phyloP scores from a whole-genome alignment of 495 filamentous ascomycete species.

The Xylaria flabelliformis region DNA sequence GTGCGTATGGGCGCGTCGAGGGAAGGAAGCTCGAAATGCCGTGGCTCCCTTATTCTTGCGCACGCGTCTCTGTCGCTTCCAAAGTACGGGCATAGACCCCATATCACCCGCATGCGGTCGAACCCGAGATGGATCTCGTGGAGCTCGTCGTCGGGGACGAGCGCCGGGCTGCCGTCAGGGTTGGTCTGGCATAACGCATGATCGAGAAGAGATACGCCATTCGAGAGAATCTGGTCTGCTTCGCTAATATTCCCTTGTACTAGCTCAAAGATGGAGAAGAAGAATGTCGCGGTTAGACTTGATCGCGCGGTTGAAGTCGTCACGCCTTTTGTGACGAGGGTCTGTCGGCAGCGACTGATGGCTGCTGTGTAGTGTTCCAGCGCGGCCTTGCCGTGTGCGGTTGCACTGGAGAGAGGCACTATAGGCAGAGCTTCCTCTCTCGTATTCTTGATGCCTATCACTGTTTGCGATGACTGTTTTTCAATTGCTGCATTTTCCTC shows the following conservation, averaged over 20 bases:
- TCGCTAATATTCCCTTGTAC: slow-evolving; percentile 40
- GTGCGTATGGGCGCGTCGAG: slow-evolving; percentile 14
- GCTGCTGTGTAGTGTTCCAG: slow-evolving; percentile 40
- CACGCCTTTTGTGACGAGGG: slow-evolving; percentile 24
- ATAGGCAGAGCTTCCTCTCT: slow-evolving; percentile 5
- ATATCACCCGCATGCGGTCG: slow-evolving; percentile 32
- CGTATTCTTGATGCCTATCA: neutral
- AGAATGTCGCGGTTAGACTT: slow-evolving; percentile 26
- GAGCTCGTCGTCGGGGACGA: slow-evolving; percentile 26
- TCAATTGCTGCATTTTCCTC: neutral
- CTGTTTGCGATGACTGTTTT: neutral
- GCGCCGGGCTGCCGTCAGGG: neutral
- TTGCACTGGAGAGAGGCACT: slow-evolving; percentile 12
- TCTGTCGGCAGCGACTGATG: slow-evolving; percentile 35
- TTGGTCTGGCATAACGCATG: slow-evolving; percentile 20
- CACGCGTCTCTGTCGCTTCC: neutral
- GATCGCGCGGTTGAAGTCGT: slow-evolving; percentile 25
- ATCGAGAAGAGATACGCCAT: slow-evolving; percentile 30
- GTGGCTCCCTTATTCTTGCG: neutral
- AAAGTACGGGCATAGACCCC: slow-evolving; percentile 36
- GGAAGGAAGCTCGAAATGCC: slow-evolving; percentile 19
- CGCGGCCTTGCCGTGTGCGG: slow-evolving; percentile 28
- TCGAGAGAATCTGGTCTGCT: slow-evolving; percentile 33
- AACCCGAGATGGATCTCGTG: slow-evolving; percentile 27
- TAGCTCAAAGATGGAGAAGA: slow-evolving; percentile 41